Percentiles rank a stretch among this genome's conserved stretches.
Conservation (phyloP, 441 rosid genomes). For the Viola pubescens region DNA sequence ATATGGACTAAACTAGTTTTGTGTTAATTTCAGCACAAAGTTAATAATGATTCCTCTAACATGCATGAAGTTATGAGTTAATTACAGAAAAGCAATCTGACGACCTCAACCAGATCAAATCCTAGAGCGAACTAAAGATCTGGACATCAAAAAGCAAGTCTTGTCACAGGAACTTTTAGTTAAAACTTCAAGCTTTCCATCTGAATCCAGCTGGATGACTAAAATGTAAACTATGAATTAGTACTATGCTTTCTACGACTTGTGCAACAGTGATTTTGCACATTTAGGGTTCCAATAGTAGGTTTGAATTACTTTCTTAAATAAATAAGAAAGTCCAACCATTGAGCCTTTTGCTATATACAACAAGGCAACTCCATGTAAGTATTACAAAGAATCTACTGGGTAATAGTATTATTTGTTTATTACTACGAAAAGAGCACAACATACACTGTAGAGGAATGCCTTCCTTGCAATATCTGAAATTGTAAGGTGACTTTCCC, state of each 20-base stretch:
- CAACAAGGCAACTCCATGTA: too few species aligned
- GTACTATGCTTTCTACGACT: not conserved
- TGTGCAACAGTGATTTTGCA: not conserved
- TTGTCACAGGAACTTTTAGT: not conserved
- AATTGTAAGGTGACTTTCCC: conserved; percentile 80
- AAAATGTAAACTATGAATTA: too few species aligned
- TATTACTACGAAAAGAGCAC: conserved; percentile 11
- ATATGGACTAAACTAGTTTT: too few species aligned
- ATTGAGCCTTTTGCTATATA: conserved; percentile 1
- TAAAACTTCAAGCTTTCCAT: not conserved
- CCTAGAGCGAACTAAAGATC: not conserved
- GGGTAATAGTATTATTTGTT: not conserved
- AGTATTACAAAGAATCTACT: conserved; percentile 3
- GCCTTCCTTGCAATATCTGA: conserved; percentile 98
- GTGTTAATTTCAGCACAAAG: too few species aligned
- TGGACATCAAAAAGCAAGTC: not conserved
- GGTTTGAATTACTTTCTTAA: not conserved
- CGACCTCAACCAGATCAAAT: too few species aligned
- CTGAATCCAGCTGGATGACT: not conserved
- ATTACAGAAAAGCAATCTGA: too few species aligned
- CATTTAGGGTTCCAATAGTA: not conserved
- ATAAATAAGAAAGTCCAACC: not conserved
- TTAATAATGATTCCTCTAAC: too few species aligned
- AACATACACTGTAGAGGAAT: conserved; percentile 85
- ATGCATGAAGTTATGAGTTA: too few species aligned